Evolutionary conservation across 2,329 filamentous ascomycete genomes (phyloP).

Genomic region (Pseudodiploospora longispora): DNA sequence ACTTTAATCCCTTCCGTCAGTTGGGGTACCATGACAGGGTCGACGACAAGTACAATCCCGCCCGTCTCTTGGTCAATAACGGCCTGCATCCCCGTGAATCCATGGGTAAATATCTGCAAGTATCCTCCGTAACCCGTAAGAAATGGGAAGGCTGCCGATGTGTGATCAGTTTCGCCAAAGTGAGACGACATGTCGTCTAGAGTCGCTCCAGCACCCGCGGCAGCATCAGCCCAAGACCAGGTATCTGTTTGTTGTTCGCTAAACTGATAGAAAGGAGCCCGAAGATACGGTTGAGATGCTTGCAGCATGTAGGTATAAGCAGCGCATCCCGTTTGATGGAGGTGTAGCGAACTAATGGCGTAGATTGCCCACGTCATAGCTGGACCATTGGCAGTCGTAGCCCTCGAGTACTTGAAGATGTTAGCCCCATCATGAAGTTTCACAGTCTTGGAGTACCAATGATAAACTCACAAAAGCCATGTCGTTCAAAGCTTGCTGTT

Average conservation of each 20-base stretch:
- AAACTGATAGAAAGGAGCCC: neutral
- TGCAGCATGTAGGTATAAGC: neutral
- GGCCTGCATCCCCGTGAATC: neutral
- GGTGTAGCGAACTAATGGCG: neutral
- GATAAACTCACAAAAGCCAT: neutral
- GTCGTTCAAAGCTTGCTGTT: neutral
- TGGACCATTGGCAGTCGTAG: neutral
- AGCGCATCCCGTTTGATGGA: neutral
- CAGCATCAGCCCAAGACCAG: neutral
- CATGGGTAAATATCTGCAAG: neutral
- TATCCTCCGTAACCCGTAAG: neutral
- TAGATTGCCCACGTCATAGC: neutral
- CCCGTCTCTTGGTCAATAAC: neutral
- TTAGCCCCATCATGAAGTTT: neutral
- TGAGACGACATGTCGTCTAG: neutral
- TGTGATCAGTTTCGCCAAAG: neutral
- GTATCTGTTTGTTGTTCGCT: neutral
- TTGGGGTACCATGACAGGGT: neutral
- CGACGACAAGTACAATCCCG: neutral
- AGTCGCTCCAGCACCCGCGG: neutral
- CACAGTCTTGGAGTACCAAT: too few species aligned
- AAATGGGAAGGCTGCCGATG: neutral
- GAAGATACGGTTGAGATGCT: neutral
- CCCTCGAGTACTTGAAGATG: neutral
- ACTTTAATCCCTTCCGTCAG: neutral